These are phyloP conservation scores for Plasmodium inui DNA, from an alignment of 169 alveolate genomes.

Conservation along the genomic window DNA sequence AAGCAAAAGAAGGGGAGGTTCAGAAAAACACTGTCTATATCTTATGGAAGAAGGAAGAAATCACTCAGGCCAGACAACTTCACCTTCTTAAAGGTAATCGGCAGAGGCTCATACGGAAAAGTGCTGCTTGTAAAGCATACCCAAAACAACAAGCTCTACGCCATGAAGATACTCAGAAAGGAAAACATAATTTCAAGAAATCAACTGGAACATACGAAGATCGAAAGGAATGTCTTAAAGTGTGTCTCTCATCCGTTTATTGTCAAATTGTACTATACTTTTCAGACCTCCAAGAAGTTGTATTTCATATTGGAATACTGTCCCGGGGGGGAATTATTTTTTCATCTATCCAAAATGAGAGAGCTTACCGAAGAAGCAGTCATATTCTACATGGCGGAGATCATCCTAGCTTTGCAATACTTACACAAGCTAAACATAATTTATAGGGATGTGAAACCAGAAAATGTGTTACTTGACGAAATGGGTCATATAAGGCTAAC, in stretches of 20 bases:
- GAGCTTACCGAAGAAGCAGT: conserved; percentile 76
- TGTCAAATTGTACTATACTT: conserved; percentile 81
- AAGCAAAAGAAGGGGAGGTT: background rate
- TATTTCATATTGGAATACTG: conserved; percentile 88
- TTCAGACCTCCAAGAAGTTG: conserved; percentile 83
- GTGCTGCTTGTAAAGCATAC: conserved; percentile 83
- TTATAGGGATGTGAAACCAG: conserved; percentile 90
- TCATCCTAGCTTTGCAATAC: conserved; percentile 86
- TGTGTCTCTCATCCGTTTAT: conserved; percentile 86
- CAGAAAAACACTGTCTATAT: conserved; percentile 27
- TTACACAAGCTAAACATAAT: conserved; percentile 85
- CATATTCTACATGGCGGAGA: conserved; percentile 83
- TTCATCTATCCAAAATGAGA: conserved; percentile 76
- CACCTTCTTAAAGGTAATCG: conserved; percentile 90
- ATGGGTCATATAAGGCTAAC: conserved; percentile 86
- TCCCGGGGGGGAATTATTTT: conserved; percentile 88
- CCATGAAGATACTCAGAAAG: conserved; percentile 84
- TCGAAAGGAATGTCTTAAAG: conserved; percentile 78
- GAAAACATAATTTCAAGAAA: conserved; percentile 78
- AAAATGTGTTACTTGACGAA: conserved; percentile 86
- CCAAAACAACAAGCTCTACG: conserved; percentile 47
- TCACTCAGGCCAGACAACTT: conserved; percentile 82
- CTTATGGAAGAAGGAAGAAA: conserved; percentile 41
- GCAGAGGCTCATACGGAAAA: conserved; percentile 95
- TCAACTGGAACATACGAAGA: conserved; percentile 80